A percentile compares a stretch with the other conserved stretches of the same genome.
phyloP scores from a whole-genome alignment of 108 stramenopile genomes.

The Skeletonema potamos region DNA sequence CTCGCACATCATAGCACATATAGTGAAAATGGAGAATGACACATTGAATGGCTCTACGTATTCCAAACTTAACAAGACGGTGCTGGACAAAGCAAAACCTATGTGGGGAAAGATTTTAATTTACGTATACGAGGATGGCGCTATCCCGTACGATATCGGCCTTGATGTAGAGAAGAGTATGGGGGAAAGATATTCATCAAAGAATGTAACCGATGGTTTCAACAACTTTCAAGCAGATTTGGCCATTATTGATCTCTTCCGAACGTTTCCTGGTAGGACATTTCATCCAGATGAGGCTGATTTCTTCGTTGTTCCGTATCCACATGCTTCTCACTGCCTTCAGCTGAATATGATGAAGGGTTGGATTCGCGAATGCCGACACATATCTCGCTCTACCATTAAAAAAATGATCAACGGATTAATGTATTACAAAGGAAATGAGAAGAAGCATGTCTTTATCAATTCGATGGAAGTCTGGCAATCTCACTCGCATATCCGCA shows the following conservation, averaged over 20 bases:
- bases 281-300: constrained; percentile 28
- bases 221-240: constrained; percentile 2
- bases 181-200: neutral
- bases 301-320: constrained; percentile 43
- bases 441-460: constrained; percentile 27
- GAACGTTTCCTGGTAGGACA: constrained; percentile 19
- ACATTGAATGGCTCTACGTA: neutral
- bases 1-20: neutral
- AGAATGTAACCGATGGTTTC: neutral
- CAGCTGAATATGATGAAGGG: neutral
- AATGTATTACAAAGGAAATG: constrained; percentile 11
- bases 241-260: constrained; percentile 19
- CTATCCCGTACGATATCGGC: neutral
- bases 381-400: neutral
- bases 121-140: neutral
- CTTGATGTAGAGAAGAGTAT: neutral
- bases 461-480: constrained; percentile 1
- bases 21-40: neutral
- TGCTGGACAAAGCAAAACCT: neutral
- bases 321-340: constrained; percentile 36
- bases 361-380: constrained; percentile 5
- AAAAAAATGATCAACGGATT: neutral
- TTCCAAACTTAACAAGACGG: neutral
- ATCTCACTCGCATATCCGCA: neutral
- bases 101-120: neutral